A percentile compares a stretch with the other conserved stretches of the same genome.
Evolutionary conservation across 495 filamentous ascomycete genomes (phyloP).

Genomic region (Thozetella sp.): DNA sequence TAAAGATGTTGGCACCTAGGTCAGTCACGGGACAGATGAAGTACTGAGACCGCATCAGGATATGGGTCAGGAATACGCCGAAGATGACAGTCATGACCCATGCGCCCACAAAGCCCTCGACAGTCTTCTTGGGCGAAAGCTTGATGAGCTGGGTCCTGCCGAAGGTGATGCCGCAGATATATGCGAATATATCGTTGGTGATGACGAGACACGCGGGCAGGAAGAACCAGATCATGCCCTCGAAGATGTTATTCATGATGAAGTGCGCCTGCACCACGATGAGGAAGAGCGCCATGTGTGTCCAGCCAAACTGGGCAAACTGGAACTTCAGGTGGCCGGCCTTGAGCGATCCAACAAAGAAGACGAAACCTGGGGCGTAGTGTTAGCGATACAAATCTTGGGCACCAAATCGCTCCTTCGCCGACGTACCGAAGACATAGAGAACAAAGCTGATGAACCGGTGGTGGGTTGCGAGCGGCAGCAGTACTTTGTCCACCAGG

Average conservation of each 20-base stretch:
- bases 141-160: conserved; percentile 97
- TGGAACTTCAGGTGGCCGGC: conserved; percentile 96
- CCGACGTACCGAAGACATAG: conserved; percentile 84
- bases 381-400: not conserved
- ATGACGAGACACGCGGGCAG: conserved; percentile 93
- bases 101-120: conserved; percentile 96
- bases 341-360: conserved; percentile 96
- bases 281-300: conserved; percentile 97
- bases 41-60: conserved; percentile 91
- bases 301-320: conserved; percentile 99
- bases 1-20: conserved; percentile 88
- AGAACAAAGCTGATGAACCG: conserved; percentile 98
- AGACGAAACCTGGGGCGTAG: conserved; percentile 78
- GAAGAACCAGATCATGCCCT: conserved; percentile 99
- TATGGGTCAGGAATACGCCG: conserved; percentile 79
- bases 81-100: conserved; percentile 94
- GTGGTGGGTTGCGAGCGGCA: conserved; percentile 95
- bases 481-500: conserved; percentile 87
- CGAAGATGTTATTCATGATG: conserved; percentile 99
- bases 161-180: conserved; percentile 96
- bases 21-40: conserved; percentile 98
- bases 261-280: conserved; percentile 99
- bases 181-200: conserved; percentile 98
- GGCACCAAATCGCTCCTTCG: not conserved
- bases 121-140: conserved; percentile 98